phyloP scores from a whole-genome alignment of 2,329 filamentous ascomycete genomes.

The Aureobasidium sp. region DNA sequence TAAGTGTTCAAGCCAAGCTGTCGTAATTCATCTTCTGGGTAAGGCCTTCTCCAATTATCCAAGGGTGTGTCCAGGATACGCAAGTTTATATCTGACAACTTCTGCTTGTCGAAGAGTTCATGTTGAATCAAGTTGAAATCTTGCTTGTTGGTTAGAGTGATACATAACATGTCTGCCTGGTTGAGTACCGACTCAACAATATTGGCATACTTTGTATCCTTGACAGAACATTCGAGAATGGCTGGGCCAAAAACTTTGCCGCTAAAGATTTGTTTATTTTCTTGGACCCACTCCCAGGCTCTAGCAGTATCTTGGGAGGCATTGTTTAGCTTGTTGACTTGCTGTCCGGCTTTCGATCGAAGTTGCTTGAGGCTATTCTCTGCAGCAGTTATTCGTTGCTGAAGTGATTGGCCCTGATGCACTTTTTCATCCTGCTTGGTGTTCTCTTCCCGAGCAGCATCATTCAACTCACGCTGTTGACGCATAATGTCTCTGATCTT shows the following conservation, averaged over 20 bases:
- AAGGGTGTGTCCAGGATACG: slow-evolving; percentile 54
- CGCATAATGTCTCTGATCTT: slow-evolving; percentile 56
- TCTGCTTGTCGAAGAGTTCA: slow-evolving; percentile 56
- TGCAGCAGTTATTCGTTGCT: slow-evolving; percentile 34
- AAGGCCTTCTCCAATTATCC: slow-evolving; percentile 47
- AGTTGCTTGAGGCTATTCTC: slow-evolving; percentile 52
- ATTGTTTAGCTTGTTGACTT: slow-evolving; percentile 57
- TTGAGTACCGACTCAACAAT: slow-evolving; percentile 54
- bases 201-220: slow-evolving; percentile 59
- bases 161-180: slow-evolving; percentile 47
- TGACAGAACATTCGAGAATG: slow-evolving; percentile 71
- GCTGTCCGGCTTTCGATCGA: slow-evolving; percentile 68
- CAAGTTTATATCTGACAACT: slow-evolving; percentile 63
- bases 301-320: slow-evolving; percentile 56
- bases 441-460: slow-evolving; percentile 33
- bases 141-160: slow-evolving; percentile 67
- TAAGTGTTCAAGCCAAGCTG: slow-evolving; percentile 68
- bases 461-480: slow-evolving; percentile 40
- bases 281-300: slow-evolving; percentile 77
- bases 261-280: slow-evolving; percentile 62
- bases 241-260: slow-evolving; percentile 75
- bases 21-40: slow-evolving; percentile 50
- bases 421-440: slow-evolving; percentile 19
- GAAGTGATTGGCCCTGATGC: slow-evolving; percentile 31
- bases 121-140: slow-evolving; percentile 70